Conservation (phyloP, 495 filamentous ascomycete genomes). For the Penicillium dipodomyicola region DNA sequence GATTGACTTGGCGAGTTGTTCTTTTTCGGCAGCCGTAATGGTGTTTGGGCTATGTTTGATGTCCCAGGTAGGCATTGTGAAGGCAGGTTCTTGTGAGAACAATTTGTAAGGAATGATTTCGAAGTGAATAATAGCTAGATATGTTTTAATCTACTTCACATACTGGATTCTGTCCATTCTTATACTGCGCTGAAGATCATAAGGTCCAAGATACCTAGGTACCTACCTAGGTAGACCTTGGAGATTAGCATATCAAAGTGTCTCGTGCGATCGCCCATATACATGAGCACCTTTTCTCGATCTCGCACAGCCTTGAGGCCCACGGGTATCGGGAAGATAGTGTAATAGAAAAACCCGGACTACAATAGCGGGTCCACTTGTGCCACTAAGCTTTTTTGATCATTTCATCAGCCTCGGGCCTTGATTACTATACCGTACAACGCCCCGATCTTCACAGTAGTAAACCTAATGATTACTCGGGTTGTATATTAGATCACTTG, state of each 20-base stretch:
- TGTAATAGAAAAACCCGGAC: conserved; percentile 4
- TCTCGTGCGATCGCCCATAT: background rate
- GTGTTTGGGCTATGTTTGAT: background rate
- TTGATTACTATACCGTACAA: conserved; percentile 2
- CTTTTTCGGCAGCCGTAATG: conserved; percentile 14
- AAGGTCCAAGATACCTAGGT: too few species aligned
- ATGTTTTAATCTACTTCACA: background rate
- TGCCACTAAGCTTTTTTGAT: background rate
- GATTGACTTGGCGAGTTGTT: conserved; percentile 17
- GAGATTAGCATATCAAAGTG: background rate
- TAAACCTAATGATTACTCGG: background rate
- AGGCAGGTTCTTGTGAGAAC: background rate
- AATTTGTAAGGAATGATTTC: background rate
- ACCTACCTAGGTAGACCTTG: background rate
- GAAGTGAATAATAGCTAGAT: background rate
- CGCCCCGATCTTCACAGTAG: background rate
- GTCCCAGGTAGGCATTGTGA: background rate
- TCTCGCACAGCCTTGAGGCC: background rate
- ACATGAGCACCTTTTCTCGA: background rate
- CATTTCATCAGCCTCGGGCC: conserved; percentile 9
- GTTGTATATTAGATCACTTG: background rate
- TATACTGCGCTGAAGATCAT: background rate
- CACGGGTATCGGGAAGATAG: conserved; percentile 9
- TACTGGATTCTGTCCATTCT: background rate
- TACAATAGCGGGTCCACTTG: background rate